phyloP scores from a whole-genome alignment of 805 yeast genomes.

The Blastobotrys mokoenaii region DNA sequence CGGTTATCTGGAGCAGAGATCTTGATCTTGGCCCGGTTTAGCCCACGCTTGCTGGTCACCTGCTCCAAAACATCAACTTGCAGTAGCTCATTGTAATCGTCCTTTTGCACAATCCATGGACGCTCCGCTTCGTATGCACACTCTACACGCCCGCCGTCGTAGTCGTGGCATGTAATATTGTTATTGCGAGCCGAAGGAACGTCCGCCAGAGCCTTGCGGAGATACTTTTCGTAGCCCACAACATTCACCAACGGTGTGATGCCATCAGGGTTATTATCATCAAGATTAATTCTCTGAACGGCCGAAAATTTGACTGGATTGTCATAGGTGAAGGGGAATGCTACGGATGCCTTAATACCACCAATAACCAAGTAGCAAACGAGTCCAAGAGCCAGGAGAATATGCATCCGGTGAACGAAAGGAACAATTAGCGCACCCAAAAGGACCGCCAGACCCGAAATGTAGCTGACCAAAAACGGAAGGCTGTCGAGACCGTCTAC shows the following conservation, averaged over 20 bases:
- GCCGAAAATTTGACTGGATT: conserved; percentile 69
- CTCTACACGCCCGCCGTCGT: conserved; percentile 40
- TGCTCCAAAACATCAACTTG: conserved; percentile 43
- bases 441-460: conserved; percentile 29
- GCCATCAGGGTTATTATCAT: conserved; percentile 18
- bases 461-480: conserved; percentile 29
- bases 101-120: conserved; percentile 40
- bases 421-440: conserved; percentile 51
- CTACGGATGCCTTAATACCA: conserved; percentile 26
- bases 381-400: conserved; percentile 37
- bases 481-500: conserved; percentile 53
- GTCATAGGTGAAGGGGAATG: conserved; percentile 48
- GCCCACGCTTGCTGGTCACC: conserved; percentile 22
- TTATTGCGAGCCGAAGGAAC: conserved; percentile 43
- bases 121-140: conserved; percentile 46
- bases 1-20: conserved; percentile 56
- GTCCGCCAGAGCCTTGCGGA: conserved; percentile 42
- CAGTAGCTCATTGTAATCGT: conserved; percentile 37
- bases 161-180: conserved; percentile 26
- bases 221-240: conserved; percentile 40
- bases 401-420: conserved; percentile 59
- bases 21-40: conserved; percentile 47
- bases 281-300: conserved; percentile 50
- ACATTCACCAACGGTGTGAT: conserved; percentile 36
- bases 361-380: conserved; percentile 34